These are phyloP conservation scores for Blastobotrys terrestris DNA, from an alignment of 805 yeast genomes.

Conservation along the genomic window DNA sequence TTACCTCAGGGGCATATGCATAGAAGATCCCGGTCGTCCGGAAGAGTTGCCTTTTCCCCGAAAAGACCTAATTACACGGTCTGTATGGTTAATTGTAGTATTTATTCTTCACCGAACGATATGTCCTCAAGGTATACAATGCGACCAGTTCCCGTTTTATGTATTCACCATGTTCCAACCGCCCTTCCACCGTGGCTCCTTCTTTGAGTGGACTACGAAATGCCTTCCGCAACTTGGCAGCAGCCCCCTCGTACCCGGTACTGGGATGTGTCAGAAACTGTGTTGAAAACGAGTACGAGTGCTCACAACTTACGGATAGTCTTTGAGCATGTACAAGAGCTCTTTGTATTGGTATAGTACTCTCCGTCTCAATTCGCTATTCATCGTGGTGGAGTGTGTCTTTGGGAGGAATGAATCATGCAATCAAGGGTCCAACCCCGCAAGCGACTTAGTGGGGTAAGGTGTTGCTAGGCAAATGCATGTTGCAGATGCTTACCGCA, in stretches of 20 bases:
- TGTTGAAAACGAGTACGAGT: neutral
- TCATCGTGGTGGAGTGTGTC: neutral
- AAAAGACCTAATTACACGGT: neutral
- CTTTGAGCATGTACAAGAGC: constrained; percentile 33
- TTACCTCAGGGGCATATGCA: too few relatives aligned
- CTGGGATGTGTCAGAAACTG: neutral
- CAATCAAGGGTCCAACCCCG: neutral
- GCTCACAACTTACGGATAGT: constrained; percentile 31
- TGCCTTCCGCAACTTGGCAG: neutral
- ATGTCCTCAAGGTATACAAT: constrained; percentile 30
- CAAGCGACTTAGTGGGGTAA: neutral
- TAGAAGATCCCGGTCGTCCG: too few relatives aligned
- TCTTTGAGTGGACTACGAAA: neutral
- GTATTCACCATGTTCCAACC: constrained; percentile 32
- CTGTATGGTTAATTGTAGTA: constrained; percentile 19
- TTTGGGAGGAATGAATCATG: neutral
- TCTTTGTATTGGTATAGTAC: constrained; percentile 34
- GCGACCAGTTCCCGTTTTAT: constrained; percentile 35
- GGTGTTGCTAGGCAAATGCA: too few relatives aligned
- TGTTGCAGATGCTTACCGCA: too few relatives aligned
- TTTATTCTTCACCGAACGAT: constrained; percentile 31
- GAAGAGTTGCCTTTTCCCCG: neutral
- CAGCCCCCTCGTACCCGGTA: neutral
- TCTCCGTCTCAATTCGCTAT: constrained; percentile 8
- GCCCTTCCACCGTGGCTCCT: constrained; percentile 24